Percentiles rank a stretch among this genome's conserved stretches.
Evolutionary conservation across 345 rosid genomes (phyloP).

Genomic region (Streptanthus diversifolius): DNA sequence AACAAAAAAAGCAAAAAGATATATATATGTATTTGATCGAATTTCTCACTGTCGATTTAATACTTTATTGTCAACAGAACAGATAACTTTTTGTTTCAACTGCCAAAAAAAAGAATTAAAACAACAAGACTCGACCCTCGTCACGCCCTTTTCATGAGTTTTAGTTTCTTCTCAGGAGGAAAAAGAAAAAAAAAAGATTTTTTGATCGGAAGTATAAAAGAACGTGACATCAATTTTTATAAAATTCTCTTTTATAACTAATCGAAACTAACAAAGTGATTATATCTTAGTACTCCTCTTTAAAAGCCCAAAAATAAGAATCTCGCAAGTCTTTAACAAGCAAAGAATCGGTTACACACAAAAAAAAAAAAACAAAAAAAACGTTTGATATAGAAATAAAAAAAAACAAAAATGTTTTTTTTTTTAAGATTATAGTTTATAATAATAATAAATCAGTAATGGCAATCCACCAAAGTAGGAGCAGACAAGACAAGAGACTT

Average conservation of each 20-base stretch:
- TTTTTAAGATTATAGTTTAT: neutral
- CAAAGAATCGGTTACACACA: slow-evolving; percentile 24
- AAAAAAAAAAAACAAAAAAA: neutral
- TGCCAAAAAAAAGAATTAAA: neutral
- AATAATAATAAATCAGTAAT: slow-evolving; percentile 48
- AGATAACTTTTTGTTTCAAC: neutral
- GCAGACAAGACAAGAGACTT: slow-evolving; percentile 54
- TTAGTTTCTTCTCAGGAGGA: neutral
- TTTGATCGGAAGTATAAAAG: slow-evolving; percentile 23
- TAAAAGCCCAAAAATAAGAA: neutral
- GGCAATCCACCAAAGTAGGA: slow-evolving; percentile 89
- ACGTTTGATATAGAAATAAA: slow-evolving; percentile 6
- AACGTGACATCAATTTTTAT: slow-evolving; percentile 26
- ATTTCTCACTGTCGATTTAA: neutral
- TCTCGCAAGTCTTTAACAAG: slow-evolving; percentile 27
- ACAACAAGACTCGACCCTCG: neutral
- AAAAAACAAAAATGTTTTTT: slow-evolving; percentile 3
- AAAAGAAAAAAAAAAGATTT: neutral
- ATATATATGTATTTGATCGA: neutral
- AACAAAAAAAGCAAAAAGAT: neutral
- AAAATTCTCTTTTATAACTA: slow-evolving; percentile 17
- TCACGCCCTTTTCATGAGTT: slow-evolving; percentile 24
- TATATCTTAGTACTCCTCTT: slow-evolving; percentile 5
- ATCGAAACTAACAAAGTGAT: slow-evolving; percentile 21
- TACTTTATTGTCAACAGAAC: neutral